Evolutionary conservation across 2,329 filamentous ascomycete species (phyloP), one percentile per base, ranked within the genome.

Genomic region (Cryphonectria japonica): DNA sequence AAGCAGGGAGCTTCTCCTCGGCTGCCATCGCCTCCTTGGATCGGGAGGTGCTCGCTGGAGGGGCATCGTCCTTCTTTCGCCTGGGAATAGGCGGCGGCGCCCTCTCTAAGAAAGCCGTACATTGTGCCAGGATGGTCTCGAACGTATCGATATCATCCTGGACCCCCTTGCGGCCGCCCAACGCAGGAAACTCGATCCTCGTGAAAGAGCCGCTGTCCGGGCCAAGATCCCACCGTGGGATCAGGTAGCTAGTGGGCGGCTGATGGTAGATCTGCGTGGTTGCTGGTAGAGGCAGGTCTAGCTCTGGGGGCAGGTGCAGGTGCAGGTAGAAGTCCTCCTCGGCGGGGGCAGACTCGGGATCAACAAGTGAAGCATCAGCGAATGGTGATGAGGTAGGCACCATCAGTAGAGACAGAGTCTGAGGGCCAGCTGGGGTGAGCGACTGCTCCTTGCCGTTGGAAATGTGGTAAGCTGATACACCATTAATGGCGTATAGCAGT

Each of bases 251-350:
- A 74, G 87, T 90, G 0, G 95, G 95, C 8, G 95, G 94, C 82
- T 98, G 94, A 81, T 97, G 94, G 83, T 97, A 98, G 79, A 99
- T 96, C 80, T 98, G 95, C 0, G 96, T 98, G 0, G 95, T 98
- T 26, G 95, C 95, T 16, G 96, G 96, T 19, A 98, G 87, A 7
- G 96, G 93, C 7, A 98, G 88, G 77, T 98, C 95, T 76, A 99
- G 89, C 85, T 98, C 95, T 29, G 95, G 95, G 19, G 95, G 95
- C 13, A 98, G 89, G 77, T 98, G 94, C 34, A 99, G 89, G 81
- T 98, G 95, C 6, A 99, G 89, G 80, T 98, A 98, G 83, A 98
- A 98, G 84, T 98, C 96, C 79, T 98, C 93, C 78, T 95, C 92
- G 4, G 87, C 85, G 69, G 87, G 84, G 71, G 85, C 85, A 11